Base-by-base conservation (phyloP, 352 stramenopile species). In the Globisporangium yorkense region DNA sequence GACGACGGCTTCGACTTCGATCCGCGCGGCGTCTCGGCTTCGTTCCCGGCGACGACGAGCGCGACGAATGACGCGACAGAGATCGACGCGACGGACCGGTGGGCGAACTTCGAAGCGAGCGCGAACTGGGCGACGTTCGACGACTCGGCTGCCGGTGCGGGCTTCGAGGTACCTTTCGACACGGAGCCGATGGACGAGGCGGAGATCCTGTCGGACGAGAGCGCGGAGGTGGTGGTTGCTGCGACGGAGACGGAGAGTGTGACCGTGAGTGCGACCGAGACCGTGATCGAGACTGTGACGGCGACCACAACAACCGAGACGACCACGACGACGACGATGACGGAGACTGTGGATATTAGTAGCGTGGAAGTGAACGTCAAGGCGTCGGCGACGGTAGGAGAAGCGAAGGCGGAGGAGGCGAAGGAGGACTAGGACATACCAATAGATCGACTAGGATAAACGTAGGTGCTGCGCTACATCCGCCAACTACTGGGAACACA, bases 51-150 rank as follows among this genome's bases (percentile, higher is more conserved):
- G 10, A 54, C 57, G 1, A 27, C 58, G 39, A 40, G 35, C 6
- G 8, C 41, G 41, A 6, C 50, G 43, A 45, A 21, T 9, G 33
- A 53, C 24, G 49, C 49, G n/a, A 52, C 50, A n/a, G 21, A 44
- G 57, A 18, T 43, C 39, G 69, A 69, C 13, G 64, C 49, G 27
- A 59, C 60, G 13, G 54, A 66, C 24, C 69, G 75, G 33, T 91
- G 80, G 80, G 74, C 80, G 43, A 88, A 74, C 56, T 87, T 88
- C 20, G 80, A 91, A 52, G 77, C 72, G 3, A 73, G 67, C 16
- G 70, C 69, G 12, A 86, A 62, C 56, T 91, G 81, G 81, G 74
- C 81, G 9, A 76, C 81, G 52, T 91, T 91, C 57, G 81, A 91
- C 47, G 65, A 82, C 21, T 53, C 70, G 13, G 37, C 53, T 0